Evolutionary conservation across 108 stramenopile species (phyloP), one percentile per base, ranked within the genome.

Genomic region (Asterionellopsis glacialis): DNA sequence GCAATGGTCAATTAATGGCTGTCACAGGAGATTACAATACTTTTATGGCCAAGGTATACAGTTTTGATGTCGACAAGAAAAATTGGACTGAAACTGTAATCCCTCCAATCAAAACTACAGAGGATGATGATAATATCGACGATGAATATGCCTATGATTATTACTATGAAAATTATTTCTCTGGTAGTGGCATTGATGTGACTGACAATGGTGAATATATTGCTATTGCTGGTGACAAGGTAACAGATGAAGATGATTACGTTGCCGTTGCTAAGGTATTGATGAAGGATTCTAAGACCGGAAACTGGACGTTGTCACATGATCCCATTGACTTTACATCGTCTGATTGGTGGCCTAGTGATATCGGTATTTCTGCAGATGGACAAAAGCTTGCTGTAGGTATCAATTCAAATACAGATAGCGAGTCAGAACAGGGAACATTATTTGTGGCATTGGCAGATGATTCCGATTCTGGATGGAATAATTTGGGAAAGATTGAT

Each of bases 321-420:
- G 41, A 56, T 39, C n/a, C 61, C 14, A 52, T 62, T 18, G 61
- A 53, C 15, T 53, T 24, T 9, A 19, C 6, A 25, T 19, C 14
- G 1, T 22, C 24, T 24, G 42, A 59, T 1, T 23, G 51, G 22
- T 19, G 41, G 18, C 18, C 45, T 0, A 39, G 27, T 53, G 18
- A n/a, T 53, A 52, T 12, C 52, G 60, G 14, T 21, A 54, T 39
- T 43, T 33, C 55, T n/a, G 41, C 47, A 47, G 70, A 68, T 47
- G 50, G 52, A 66, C 42, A 54, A 21, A 0, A 59, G 59, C 58
- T 72, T 69, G 63, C 67, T 72, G 75, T 51, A 55, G 49, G 62
- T 68, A 67, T 72, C 64, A 64, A 67, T 49, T 52, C 65, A 67
- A 27, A 68, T 69, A 49, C 65, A 63, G 18, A 42, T 67, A 1